Evolutionary conservation across 495 filamentous ascomycete genomes (phyloP).

Genomic region (Usnea hakonensis): DNA sequence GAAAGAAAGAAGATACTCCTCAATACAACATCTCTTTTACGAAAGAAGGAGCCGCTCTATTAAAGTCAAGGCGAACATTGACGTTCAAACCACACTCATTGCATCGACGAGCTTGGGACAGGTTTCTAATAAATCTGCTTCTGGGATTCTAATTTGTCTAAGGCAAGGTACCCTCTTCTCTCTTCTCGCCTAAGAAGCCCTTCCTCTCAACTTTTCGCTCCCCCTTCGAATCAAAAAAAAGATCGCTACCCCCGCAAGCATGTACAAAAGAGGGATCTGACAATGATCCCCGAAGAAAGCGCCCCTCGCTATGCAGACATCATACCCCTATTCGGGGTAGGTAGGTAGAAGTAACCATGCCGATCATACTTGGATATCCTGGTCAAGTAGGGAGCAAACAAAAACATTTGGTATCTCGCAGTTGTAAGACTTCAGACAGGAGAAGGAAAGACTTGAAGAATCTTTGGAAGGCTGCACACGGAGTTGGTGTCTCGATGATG

Average conservation of each 20-base stretch:
- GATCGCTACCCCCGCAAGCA: neutral
- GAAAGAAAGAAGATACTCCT: too few species aligned
- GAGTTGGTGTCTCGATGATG: neutral
- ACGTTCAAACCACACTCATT: too few species aligned
- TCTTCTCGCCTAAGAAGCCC: too few species aligned
- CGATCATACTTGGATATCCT: constrained; percentile 1
- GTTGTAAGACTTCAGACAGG: constrained; percentile 6
- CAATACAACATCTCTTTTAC: too few species aligned
- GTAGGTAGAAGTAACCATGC: neutral
- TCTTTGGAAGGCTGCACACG: neutral
- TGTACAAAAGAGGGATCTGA: neutral
- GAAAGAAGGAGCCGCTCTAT: too few species aligned
- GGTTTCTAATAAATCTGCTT: too few species aligned
- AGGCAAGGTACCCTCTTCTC: too few species aligned
- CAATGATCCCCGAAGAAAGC: neutral
- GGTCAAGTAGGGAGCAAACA: neutral
- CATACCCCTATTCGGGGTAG: neutral
- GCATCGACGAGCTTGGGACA: too few species aligned
- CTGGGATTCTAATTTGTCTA: too few species aligned
- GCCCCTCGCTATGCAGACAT: constrained; percentile 15
- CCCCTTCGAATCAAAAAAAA: neutral
- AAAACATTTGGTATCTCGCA: constrained; percentile 3
- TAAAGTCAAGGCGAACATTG: too few species aligned
- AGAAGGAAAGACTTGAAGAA: neutral
- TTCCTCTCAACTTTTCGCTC: neutral